Evolutionary conservation across 768 basidiomycete species (phyloP), one percentile per base, ranked within the genome.

Genomic region (Leccinum boreale): DNA sequence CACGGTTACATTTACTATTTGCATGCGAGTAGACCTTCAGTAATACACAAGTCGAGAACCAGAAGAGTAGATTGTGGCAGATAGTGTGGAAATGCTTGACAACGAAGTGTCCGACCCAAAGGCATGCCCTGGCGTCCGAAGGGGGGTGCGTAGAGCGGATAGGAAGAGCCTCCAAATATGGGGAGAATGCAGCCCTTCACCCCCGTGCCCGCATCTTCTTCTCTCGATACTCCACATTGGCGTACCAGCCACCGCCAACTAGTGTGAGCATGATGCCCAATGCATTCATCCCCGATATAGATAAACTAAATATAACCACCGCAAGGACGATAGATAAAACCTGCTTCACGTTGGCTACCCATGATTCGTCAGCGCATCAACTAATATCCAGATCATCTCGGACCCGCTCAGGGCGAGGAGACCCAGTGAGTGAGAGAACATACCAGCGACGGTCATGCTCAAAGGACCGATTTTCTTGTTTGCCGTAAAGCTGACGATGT

Each of bases 401-500:
- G 52, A 36, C 60, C 62, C 49, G 15, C 59, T 5, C 66, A 33
- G 52, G 44, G 53, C 31, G 48, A 12, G 28, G 44, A 29, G 28
- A 51, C 47, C 7, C 14, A 14, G 36, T 52, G 36, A 52, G 21
- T 9, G 23, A 28, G 26, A 17, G 23, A 53, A 77, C 84, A 55
- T 58, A 90, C 88, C 89, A 58, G 92, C 91, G 49, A 96, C 93
- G 10, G 89, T 92, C 90, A 95, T 96, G 49, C 87, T 89, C 61
- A 96, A 69, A 12, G 94, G 87, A 2, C 94, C 94, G 0, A 92
- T 87, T 68, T 89, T 86, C 73, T 88, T 87, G 75, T 98, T 99
- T n/a, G 97, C 92, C 42, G 90, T 91, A 68, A 99, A 97, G 70
- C 89, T 92, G 56, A 97, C 91, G 3, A 98, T 85, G 65, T 98